Base-by-base conservation (phyloP, 1,284 basidiomycete genomes). In the Apiotrichum domesticum region DNA sequence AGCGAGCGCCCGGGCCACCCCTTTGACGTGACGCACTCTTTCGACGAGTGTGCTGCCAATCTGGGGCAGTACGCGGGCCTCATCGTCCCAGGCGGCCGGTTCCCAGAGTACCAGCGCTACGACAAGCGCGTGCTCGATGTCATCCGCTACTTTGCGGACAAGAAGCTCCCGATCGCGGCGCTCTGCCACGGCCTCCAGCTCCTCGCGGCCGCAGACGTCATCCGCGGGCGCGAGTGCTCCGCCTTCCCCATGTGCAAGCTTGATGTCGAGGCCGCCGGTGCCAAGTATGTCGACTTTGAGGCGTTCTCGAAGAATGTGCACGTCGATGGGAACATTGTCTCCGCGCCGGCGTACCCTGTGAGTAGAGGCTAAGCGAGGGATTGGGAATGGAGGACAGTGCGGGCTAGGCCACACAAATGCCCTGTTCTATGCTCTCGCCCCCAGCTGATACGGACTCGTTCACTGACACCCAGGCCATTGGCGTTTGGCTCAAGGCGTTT, bases 211-310 rank as follows among this genome's bases (percentile, higher is more conserved):
- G 60, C 60, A 3, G 56, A 57, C 44, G 60, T 62, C 3, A 56
- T 62, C 46, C 56, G 56, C 49, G 60, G 54, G 45, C 60, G 60
- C 51, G 42, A 44, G 46, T 62, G 59, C 56, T 56, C 54, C 2
- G 59, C 59, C 5, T 61, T 61, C 54, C 59, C 59, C 5, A 61
- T 61, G 59, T 61, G 59, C 56, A 49, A 61, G 59, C 59, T 61
- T 45, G 59, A 61, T 14, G 59, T 61, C 48, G 59, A 61, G 56
- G 56, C 43, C 13, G 59, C 52, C n/a, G 59, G 59, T 14, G 59
- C 39, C 46, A 58, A 57, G 59, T 61, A 61, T 15, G 41, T 61
- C 45, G 59, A 51, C 51, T 61, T 51, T 41, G 59, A 61, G 56
- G 59, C 59, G 9, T 61, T 61, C 51, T 54, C 51, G 34, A 61